Evolutionary conservation across 2,329 filamentous ascomycete species (phyloP), one percentile per base, ranked within the genome.

Genomic region (Fusarium euwallaceae): DNA sequence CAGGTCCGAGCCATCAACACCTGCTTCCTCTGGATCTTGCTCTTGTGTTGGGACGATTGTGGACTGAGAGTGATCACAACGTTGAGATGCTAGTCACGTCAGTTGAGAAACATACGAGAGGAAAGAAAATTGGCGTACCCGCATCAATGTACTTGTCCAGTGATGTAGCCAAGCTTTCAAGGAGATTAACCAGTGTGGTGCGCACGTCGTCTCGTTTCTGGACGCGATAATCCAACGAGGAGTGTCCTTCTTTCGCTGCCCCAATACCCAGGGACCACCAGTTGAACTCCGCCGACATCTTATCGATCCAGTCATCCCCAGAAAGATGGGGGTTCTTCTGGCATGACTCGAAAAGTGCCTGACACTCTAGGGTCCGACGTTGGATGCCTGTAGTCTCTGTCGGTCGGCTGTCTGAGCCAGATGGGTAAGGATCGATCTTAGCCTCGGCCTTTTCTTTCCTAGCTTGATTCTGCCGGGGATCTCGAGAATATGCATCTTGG

Each of bases 251-350:
- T 10, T 43, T 61, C 14, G 58, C 58, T 32, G 58, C 58, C 6
- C 58, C 36, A 27, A 61, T 61, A 34, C 58, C 36, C 7, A 61
- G 16, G 16, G 58, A 61, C 58, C 58, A 61, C 58, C 58, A 61
- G 36, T 45, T 61, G 24, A 61, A 61, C 37, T 61, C 58, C 12
- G 58, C 58, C 17, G 36, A n/a, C 36, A 61, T 61, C 3, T 61
- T 61, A 17, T 61, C 58, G 17, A 61, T 32, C 58, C 27, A 61
- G 16, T 61, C 58, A 32, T 39, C 27, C 9, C 27, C 58, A 17
- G 36, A 61, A 12, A 45, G 24, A 24, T 20, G 12, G 2, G 36
- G 3, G n/a, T 11, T n/a, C 8, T 10, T 17, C 22, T 27, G 45
- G 14, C 24, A 51, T 2, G 45, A n/a, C 45, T 51, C 45, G 16